Evolutionary conservation across 2,329 filamentous ascomycete species (phyloP), one percentile per base, ranked within the genome.

Genomic region (Sarocladiaceae sp.): DNA sequence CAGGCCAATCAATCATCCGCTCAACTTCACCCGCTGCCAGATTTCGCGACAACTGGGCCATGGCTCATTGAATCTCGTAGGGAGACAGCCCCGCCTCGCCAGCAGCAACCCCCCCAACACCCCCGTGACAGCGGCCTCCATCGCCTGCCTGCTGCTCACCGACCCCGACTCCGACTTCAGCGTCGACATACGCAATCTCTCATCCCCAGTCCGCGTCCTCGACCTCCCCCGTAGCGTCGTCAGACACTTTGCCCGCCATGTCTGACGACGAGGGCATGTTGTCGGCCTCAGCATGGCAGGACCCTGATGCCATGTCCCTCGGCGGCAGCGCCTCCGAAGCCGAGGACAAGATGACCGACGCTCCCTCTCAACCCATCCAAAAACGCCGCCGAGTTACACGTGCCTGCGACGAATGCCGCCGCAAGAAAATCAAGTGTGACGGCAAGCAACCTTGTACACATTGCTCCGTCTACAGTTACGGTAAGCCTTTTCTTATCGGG

Each of bases 381-480:
- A 90, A 91, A 61, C 75, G 86, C 49, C 74, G 85, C 45, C 75
- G 87, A 58, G 86, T 91, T 34, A 90, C 85, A 16, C 74, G 87
- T 55, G 86, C 86, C 32, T 91, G 86, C 64, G 86, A 89, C 55
- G 84, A 90, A 62, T 91, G 86, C 59, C 77, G 86, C 46, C 76
- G 85, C 53, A 91, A 91, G 63, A 91, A 91, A 65, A 91, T 91
- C 58, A 91, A 90, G 61, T 91, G 85, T 55, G 85, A 90, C 61
- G 86, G 85, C 53, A 88, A 89, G 63, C 85, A 90, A 60, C 87
- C 87, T 9, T 93, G 87, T 65, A 96, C 90, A 0, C 93, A 97
- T 65, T 98, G 93, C 64, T 95, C 90, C 10, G 89, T 97, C 41
- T 98, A 98, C 65, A 96, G 89, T 62, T 98, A 98, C 72, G 91